Percentiles rank a stretch among this genome's conserved stretches.
Conservation (phyloP, 495 filamentous ascomycete genomes). For the Penicillium canescens region DNA sequence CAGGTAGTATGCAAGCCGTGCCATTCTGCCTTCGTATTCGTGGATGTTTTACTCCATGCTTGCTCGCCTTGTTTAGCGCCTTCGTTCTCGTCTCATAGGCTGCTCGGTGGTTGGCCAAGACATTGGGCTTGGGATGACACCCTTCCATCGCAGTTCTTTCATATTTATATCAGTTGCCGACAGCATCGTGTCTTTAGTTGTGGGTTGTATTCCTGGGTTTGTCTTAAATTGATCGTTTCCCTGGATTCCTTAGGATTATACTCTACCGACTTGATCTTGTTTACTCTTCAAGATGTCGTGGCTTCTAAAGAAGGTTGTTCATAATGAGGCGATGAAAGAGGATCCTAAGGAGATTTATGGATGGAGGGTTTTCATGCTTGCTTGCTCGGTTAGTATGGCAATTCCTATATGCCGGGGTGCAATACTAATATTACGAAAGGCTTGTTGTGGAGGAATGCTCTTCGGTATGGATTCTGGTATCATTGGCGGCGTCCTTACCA, state of each 20-base stretch:
- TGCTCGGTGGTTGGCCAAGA: conserved; percentile 9
- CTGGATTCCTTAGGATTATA: not conserved
- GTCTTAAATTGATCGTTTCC: not conserved
- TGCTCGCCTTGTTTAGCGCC: conserved; percentile 11
- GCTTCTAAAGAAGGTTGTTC: conserved; percentile 64
- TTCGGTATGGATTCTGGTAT: conserved; percentile 72
- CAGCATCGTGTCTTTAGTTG: not conserved
- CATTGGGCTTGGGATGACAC: conserved; percentile 5
- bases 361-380: conserved; percentile 70
- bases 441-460: conserved; percentile 75
- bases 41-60: conserved; percentile 16
- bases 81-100: conserved; percentile 8
- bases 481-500: conserved; percentile 67
- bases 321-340: conserved; percentile 76
- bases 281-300: conserved; percentile 29
- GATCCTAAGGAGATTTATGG: conserved; percentile 78
- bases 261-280: not conserved
- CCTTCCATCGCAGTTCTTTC: not conserved
- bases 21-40: conserved; percentile 16
- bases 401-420: not conserved
- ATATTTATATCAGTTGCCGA: conserved; percentile 10
- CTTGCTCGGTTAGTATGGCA: conserved; percentile 58
- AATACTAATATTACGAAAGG: conserved; percentile 35
- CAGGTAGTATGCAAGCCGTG: conserved; percentile 2
- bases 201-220: not conserved